A percentile compares a stretch with the other conserved stretches of the same genome.
Evolutionary conservation across 768 basidiomycete species (phyloP).

Genomic region (Artomyces pyxidatus): DNA sequence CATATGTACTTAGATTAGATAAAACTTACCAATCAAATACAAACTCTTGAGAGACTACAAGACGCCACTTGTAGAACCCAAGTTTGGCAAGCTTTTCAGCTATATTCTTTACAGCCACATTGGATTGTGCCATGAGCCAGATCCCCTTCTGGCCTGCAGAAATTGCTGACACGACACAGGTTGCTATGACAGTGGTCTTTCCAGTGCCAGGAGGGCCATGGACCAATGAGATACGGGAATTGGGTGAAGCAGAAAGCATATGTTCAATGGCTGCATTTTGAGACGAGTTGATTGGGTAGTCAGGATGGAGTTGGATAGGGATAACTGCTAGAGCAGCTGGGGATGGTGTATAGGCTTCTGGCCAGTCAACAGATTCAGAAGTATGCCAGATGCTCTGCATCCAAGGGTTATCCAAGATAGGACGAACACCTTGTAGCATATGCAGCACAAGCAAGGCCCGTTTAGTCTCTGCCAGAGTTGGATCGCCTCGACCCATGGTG

Average conservation of each 20-base stretch:
- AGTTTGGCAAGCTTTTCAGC: conserved; percentile 64
- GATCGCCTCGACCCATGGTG: conserved; percentile 46
- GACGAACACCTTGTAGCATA: conserved; percentile 27
- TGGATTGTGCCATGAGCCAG: conserved; percentile 80
- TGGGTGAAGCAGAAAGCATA: conserved; percentile 31
- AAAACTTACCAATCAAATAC: conserved; percentile 50
- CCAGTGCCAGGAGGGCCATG: conserved; percentile 27
- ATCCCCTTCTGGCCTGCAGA: conserved; percentile 32
- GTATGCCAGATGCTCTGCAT: conserved; percentile 27
- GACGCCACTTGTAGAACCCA: conserved; percentile 47
- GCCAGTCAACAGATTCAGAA: conserved; percentile 28
- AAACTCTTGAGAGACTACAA: conserved; percentile 70
- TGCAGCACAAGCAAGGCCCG: conserved; percentile 24
- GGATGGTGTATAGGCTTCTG: conserved; percentile 22
- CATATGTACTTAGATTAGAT: conserved; percentile 1
- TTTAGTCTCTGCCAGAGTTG: conserved; percentile 50
- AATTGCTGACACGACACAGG: conserved; percentile 23
- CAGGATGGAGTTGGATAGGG: conserved; percentile 15
- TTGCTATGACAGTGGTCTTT: conserved; percentile 27
- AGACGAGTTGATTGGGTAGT: conserved; percentile 30
- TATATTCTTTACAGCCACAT: conserved; percentile 87
- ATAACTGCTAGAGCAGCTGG: conserved; percentile 13
- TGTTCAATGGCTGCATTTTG: conserved; percentile 28
- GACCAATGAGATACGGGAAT: conserved; percentile 26
- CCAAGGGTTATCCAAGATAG: conserved; percentile 29